Base-by-base conservation (phyloP, 1,139 yeast species). In the Yamadazyma triangularis region DNA sequence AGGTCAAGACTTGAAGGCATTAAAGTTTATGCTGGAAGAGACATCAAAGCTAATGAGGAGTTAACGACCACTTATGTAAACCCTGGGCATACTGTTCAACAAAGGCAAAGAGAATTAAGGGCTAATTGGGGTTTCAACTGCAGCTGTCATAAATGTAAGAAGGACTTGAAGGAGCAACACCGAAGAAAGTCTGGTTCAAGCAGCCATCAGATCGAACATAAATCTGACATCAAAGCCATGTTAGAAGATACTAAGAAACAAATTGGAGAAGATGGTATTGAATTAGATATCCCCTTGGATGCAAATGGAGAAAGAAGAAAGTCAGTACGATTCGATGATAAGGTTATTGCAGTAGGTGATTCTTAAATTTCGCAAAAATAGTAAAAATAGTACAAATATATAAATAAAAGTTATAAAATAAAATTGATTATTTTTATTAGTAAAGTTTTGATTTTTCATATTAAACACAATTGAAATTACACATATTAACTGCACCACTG, bases 111-210 rank as follows among this genome's bases (percentile, higher is more conserved):
- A 39, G 79, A 74, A 40, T 60, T 86, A 30, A 60, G 89, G 34
- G 77, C 78, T n/a, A 79, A 82, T 45, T 86, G 88, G 87, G 95
- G 95, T 4, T 86, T 86, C 51, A 48, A 71, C n/a, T 86, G 95
- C 53, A 58, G 53, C 15, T 86, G 95, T 52, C 44, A 53, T 8
- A 73, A 81, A 39, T 86, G 95, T 55, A 70, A 73, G 44, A 60
- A 58, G 4, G 94, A 83, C 40, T 58, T 68, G 28, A 57, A 64
- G 33, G 42, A 37, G 2, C 66, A 61, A 32, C 66, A 64, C 15
- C 45, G 64, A 32, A 50, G 68, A 33, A 62, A 63, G 39, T 60
- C 69, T 1, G 53, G 59, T 26, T 31, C 47, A 10, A 44, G 47
- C 8, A 32, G 40, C 9, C 4, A 21, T 9, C 27, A 43, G 42